These are phyloP conservation scores for Emergomyces africanus DNA, from an alignment of 2,329 filamentous ascomycete genomes.

Conservation along the genomic window DNA sequence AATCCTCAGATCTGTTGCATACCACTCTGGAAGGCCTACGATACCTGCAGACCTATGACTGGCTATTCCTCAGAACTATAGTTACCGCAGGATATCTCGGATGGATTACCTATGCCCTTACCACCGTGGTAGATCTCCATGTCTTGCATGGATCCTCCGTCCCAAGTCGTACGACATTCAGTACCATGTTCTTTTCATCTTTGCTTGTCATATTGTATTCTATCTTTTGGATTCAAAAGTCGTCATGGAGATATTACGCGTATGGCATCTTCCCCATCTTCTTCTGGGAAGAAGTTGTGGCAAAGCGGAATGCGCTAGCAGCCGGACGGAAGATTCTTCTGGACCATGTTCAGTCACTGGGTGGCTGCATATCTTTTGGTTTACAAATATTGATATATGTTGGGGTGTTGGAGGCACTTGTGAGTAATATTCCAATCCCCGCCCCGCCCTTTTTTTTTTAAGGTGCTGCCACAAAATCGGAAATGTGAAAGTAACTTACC, in stretches of 20 bases:
- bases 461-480: background rate
- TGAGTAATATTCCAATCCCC: conserved; percentile 34
- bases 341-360: conserved; percentile 50
- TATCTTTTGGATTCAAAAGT: conserved; percentile 65
- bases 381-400: conserved; percentile 57
- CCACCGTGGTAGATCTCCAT: conserved; percentile 77
- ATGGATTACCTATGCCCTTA: conserved; percentile 88
- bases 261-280: conserved; percentile 86
- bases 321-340: conserved; percentile 58
- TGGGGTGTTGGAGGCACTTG: conserved; percentile 64
- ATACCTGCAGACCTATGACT: conserved; percentile 96
- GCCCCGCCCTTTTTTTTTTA: no score
- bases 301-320: conserved; percentile 55
- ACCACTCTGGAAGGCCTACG: conserved; percentile 69
- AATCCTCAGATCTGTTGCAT: conserved; percentile 64
- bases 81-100: conserved; percentile 86
- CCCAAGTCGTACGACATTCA: conserved; percentile 48
- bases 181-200: conserved; percentile 58
- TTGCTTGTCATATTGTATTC: conserved; percentile 63
- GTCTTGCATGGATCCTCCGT: conserved; percentile 60
- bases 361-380: conserved; percentile 45
- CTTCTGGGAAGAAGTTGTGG: conserved; percentile 95
- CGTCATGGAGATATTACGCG: conserved; percentile 71
- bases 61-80: conserved; percentile 82
- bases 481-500: background rate